phyloP scores from a whole-genome alignment of 805 yeast genomes.

The Cyberlindnera samutprakarnensis region DNA sequence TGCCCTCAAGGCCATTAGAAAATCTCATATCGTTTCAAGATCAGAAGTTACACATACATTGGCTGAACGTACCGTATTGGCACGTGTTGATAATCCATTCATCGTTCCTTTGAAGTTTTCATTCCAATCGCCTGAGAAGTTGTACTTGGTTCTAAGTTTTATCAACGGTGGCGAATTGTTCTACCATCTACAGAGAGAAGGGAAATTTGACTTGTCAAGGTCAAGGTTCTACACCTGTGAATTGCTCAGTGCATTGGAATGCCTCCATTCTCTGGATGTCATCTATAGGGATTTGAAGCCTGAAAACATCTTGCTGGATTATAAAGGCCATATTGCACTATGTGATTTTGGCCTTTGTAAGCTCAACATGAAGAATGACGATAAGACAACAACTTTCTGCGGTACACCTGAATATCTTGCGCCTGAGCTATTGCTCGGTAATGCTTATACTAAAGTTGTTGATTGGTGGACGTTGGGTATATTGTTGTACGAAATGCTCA shows the following conservation, averaged over 20 bases:
- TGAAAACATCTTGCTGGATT: slow-evolving; percentile 87
- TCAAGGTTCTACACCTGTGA: slow-evolving; percentile 94
- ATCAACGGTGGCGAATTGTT: slow-evolving; percentile 97
- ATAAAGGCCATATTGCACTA: slow-evolving; percentile 95
- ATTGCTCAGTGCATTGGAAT: slow-evolving; percentile 85
- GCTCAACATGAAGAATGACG: slow-evolving; percentile 85
- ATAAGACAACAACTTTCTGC: slow-evolving; percentile 87
- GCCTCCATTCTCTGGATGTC: slow-evolving; percentile 83
- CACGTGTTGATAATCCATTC: slow-evolving; percentile 89
- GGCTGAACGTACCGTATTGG: slow-evolving; percentile 93
- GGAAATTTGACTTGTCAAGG: slow-evolving; percentile 81
- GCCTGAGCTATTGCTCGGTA: slow-evolving; percentile 85
- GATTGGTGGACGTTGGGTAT: slow-evolving; percentile 99
- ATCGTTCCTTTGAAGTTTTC: slow-evolving; percentile 94
- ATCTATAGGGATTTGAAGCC: slow-evolving; percentile 95
- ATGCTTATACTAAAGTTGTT: slow-evolving; percentile 91
- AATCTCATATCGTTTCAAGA: slow-evolving; percentile 88
- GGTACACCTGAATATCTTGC: slow-evolving; percentile 98
- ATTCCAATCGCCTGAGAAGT: slow-evolving; percentile 94
- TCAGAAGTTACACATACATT: slow-evolving; percentile 94
- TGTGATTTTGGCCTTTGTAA: slow-evolving; percentile 98
- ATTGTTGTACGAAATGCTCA: slow-evolving; percentile 87
- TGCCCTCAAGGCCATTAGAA: slow-evolving; percentile 89
- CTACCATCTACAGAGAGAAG: slow-evolving; percentile 87
- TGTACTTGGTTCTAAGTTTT: slow-evolving; percentile 84